Evolutionary conservation across 179 eudicot genomes (phyloP), one percentile per base, ranked within the genome.

Genomic region (Gypsophila paniculata): DNA sequence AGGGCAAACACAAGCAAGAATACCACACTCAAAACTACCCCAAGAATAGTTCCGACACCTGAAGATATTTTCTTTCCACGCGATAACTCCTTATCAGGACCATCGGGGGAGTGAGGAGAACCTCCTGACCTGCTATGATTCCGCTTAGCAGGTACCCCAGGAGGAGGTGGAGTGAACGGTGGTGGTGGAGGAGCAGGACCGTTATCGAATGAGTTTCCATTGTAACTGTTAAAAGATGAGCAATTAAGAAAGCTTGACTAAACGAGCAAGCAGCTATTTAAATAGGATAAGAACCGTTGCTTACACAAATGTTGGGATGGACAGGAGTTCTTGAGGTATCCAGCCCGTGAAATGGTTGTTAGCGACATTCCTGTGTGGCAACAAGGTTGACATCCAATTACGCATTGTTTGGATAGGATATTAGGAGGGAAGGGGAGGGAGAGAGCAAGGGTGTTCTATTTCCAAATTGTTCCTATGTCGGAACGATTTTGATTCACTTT

Each of bases 181-280:
- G 99, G 95, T 2, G 95, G 97, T 48, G 99, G 97, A 62, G 97
- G 97, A 81, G 99, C 97, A 61, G 97, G 95, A 59, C 95, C 88
- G 82, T 91, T 92, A 13, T 88, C 84, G 76, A 94, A 94, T 71
- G 94, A 73, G 75, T 94, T 94, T 44, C 99, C 96, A 55, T 76
- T 83, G 65, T 83, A 90, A 73, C 99, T 94, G 91, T 71, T 52
- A 8, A 52, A 76, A 72, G 36, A 36, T 17, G 9, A 19, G 42
- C 34, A 44, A 70, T n/a, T 64, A 54, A 65, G 65, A 25, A 38
- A 8, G 65, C 39, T 0, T 25, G 39, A 23, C 68, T 10, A 38
- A 36, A 51, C 49, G 42, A 76, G 29, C 72, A 67, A 64, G 29
- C 39, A 74, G 67, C 59, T 44, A 72, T n/a, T 46, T 10, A 49